Evolutionary conservation across 2,329 filamentous ascomycete genomes (phyloP).

Genomic region (Stagonosporopsis chrysanthemi): DNA sequence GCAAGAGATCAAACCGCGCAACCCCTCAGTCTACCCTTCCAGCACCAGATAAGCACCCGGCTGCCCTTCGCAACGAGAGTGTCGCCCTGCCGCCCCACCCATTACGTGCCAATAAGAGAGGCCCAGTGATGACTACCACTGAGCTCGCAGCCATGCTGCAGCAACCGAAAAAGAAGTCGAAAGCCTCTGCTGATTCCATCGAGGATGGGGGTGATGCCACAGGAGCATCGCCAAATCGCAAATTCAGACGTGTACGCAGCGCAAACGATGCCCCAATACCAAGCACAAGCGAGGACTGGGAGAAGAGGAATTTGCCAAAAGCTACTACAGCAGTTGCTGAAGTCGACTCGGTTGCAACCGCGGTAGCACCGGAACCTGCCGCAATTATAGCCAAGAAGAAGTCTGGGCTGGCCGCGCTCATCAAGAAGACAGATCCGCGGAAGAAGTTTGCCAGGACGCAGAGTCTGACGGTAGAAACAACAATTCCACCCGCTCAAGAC

Average conservation of each 20-base stretch:
- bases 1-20: conserved; percentile 27
- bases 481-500: conserved; percentile 22
- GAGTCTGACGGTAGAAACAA: conserved; percentile 39
- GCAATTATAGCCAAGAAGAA: conserved; percentile 21
- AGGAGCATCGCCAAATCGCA: conserved; percentile 14
- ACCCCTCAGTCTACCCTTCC: conserved; percentile 3
- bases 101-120: conserved; percentile 26
- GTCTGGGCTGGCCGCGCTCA: conserved; percentile 33
- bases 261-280: conserved; percentile 46
- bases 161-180: conserved; percentile 22
- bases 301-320: conserved; percentile 35
- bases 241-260: conserved; percentile 39
- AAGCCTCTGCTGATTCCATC: conserved; percentile 30
- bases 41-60: background rate
- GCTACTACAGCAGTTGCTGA: background rate
- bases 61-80: conserved; percentile 20
- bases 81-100: conserved; percentile 31
- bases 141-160: conserved; percentile 39
- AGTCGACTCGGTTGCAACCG: background rate
- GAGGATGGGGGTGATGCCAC: conserved; percentile 22
- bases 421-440: conserved; percentile 43
- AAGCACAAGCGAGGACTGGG: conserved; percentile 40
- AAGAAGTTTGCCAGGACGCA: conserved; percentile 38
- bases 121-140: conserved; percentile 37
- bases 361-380: background rate